Conservation (phyloP, 2,329 filamentous ascomycete species). For the Colletotrichum orchidophilum region DNA sequence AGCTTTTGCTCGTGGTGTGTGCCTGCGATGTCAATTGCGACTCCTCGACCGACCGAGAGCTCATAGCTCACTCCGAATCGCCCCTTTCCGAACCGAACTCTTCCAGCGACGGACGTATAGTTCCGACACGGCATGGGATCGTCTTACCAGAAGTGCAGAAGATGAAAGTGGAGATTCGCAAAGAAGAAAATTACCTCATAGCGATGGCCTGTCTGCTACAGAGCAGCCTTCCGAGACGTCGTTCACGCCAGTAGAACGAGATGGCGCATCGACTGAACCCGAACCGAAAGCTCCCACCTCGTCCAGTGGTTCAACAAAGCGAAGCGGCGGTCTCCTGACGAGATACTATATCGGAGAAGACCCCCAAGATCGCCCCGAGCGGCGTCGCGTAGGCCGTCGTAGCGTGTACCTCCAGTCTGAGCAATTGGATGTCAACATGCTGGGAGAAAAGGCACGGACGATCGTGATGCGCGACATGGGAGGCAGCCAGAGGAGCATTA, state of each 20-base stretch:
- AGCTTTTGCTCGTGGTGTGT: conserved; percentile 44
- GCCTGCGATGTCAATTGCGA: conserved; percentile 45
- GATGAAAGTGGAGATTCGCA: neutral
- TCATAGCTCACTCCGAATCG: conserved; percentile 4
- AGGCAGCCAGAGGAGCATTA: conserved; percentile 30
- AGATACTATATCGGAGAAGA: neutral
- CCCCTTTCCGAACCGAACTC: conserved; percentile 1
- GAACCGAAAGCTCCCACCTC: neutral
- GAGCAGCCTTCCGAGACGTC: neutral
- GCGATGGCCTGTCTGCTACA: neutral
- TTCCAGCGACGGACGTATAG: conserved; percentile 25
- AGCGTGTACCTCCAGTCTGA: conserved; percentile 19
- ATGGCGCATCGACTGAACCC: neutral
- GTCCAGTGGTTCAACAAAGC: neutral
- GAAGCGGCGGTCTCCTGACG: neutral
- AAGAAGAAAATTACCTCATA: neutral
- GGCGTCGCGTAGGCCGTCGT: conserved; percentile 7
- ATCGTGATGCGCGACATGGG: conserved; percentile 55
- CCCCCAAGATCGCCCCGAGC: neutral
- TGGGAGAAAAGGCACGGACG: conserved; percentile 53
- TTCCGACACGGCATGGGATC: conserved; percentile 20
- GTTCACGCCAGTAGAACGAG: neutral
- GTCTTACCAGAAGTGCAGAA: neutral
- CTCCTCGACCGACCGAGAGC: conserved; percentile 34
- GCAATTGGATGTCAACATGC: conserved; percentile 42